Evolutionary conservation across 1,284 basidiomycete genomes (phyloP).

Genomic region (Fomitopsis pinicola): DNA sequence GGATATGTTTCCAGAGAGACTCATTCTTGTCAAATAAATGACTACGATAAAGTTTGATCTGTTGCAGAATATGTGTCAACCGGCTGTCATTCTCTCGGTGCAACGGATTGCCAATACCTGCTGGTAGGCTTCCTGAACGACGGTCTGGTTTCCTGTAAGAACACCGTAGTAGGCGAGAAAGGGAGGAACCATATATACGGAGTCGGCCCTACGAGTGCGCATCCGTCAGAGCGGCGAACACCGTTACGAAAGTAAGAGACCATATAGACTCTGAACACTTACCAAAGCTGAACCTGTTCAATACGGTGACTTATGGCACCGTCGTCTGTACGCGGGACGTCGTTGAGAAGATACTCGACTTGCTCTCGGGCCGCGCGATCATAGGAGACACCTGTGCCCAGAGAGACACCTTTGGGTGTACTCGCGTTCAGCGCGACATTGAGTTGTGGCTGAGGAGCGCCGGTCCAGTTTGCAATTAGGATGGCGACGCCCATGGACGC

Average conservation of each 20-base stretch:
- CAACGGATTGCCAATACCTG: conserved; percentile 38
- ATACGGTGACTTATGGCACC: conserved; percentile 82
- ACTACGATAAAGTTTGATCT: conserved; percentile 68
- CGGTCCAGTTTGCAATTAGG: conserved; percentile 74
- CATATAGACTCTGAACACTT: conserved; percentile 14
- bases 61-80: background rate
- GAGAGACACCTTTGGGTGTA: background rate
- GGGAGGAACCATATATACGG: conserved; percentile 87
- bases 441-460: conserved; percentile 22
- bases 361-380: conserved; percentile 65
- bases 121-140: conserved; percentile 69
- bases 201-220: conserved; percentile 56
- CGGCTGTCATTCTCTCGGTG: background rate
- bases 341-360: conserved; percentile 63
- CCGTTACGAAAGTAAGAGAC: background rate
- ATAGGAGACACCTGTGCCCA: conserved; percentile 46
- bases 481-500: conserved; percentile 79
- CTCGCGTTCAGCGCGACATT: background rate
- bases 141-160: conserved; percentile 58
- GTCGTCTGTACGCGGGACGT: conserved; percentile 63
- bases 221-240: background rate
- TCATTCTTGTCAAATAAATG: conserved; percentile 48
- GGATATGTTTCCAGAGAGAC: conserved; percentile 69
- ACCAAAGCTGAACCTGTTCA: conserved; percentile 69
- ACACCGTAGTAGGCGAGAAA: conserved; percentile 90